Conservation (phyloP, 257 asterid species). For the Solanum habrochaites region DNA sequence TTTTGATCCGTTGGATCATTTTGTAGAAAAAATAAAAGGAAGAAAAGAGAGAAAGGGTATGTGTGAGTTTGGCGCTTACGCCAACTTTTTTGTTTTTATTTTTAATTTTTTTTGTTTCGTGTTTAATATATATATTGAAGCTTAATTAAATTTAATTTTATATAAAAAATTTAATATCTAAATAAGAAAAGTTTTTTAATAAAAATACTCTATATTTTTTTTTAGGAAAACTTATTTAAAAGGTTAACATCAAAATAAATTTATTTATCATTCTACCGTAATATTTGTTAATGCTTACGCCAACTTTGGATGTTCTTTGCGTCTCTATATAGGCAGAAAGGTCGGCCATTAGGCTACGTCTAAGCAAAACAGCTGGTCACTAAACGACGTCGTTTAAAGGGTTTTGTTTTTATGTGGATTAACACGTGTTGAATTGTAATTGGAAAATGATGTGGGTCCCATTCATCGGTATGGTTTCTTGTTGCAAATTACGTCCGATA, state of each 20-base stretch:
- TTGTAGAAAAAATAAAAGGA: not conserved
- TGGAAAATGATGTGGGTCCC: constrained; percentile 13
- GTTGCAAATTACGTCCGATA: constrained; percentile 23
- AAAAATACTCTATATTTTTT: no score
- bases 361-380: constrained; percentile 8
- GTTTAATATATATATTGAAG: accelerated
- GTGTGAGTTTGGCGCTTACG: constrained; percentile 56
- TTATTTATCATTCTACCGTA: not conserved
- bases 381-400: constrained; percentile 23
- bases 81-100: not conserved
- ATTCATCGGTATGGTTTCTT: constrained; percentile 7
- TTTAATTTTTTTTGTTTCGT: no score
- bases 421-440: constrained; percentile 8
- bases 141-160: no score
- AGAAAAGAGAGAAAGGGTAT: not conserved
- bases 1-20: constrained; percentile 33
- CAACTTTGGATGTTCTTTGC: constrained; percentile 59
- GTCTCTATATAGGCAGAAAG: constrained; percentile 51
- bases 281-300: constrained; percentile 46
- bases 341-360: constrained; percentile 53
- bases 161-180: no score
- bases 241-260: no score
- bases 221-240: no score
- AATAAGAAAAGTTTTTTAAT: accelerated
- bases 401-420: not conserved